These are phyloP conservation scores for Neofusicoccum laricinum DNA, from an alignment of 2,329 filamentous ascomycete genomes.

Conservation along the genomic window DNA sequence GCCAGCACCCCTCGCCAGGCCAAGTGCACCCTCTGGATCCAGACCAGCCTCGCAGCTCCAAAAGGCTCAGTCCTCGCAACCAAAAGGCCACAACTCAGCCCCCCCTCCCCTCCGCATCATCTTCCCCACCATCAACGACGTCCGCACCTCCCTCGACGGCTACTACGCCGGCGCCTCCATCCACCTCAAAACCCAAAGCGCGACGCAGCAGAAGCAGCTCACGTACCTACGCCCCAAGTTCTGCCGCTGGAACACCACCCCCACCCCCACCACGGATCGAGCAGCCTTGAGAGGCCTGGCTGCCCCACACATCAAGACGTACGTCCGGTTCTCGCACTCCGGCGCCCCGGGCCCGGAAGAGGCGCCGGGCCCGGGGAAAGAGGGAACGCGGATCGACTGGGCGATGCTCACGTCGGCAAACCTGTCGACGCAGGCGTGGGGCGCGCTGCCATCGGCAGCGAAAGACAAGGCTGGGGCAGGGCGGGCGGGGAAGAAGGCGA, in stretches of 20 bases:
- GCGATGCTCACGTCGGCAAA: slow-evolving; percentile 89
- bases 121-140: slow-evolving; percentile 77
- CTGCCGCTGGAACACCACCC: slow-evolving; percentile 62
- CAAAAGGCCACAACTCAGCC: background rate
- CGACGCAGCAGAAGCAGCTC: slow-evolving; percentile 70
- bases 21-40: background rate
- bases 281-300: slow-evolving; percentile 50
- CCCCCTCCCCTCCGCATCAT: slow-evolving; percentile 65
- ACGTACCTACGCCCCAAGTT: slow-evolving; percentile 68
- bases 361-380: slow-evolving; percentile 19
- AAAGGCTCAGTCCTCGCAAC: no score
- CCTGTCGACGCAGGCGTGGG: slow-evolving; percentile 86
- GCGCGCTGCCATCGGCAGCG: slow-evolving; percentile 50
- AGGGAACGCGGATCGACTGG: slow-evolving; percentile 67
- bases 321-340: slow-evolving; percentile 53
- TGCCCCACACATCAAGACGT: slow-evolving; percentile 88
- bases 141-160: slow-evolving; percentile 72
- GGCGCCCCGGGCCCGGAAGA: background rate
- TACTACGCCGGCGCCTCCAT: slow-evolving; percentile 77
- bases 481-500: background rate
- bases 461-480: background rate
- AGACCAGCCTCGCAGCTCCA: background rate
- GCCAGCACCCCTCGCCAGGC: background rate
- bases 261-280: background rate
- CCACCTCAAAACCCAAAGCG: slow-evolving; percentile 72